Conservation (phyloP, 2,329 filamentous ascomycete species). For the Endoconidiophora polonica region DNA sequence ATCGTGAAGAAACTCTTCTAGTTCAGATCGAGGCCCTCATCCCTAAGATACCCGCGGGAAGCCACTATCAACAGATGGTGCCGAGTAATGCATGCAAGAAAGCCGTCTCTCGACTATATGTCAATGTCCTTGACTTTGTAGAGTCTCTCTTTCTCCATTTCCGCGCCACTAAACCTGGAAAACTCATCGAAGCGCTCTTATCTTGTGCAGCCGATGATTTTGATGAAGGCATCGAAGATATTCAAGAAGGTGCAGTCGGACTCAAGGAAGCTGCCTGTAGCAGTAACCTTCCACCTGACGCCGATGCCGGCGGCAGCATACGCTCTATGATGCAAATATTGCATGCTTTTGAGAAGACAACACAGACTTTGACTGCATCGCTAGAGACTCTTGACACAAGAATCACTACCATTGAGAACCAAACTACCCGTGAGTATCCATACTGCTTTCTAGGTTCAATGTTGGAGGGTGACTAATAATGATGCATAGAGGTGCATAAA, state of each 20-base stretch:
- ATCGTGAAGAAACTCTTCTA: constrained; percentile 7
- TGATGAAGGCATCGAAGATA: constrained; percentile 3
- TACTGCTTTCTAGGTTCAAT: neutral
- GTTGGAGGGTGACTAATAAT: neutral
- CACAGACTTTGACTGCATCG: constrained; percentile 19
- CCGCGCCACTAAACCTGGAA: constrained; percentile 6
- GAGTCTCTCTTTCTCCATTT: constrained; percentile 8
- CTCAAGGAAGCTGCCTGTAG: neutral
- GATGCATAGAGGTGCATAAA: constrained; percentile 9
- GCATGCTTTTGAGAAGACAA: constrained; percentile 29
- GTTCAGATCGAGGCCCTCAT: constrained; percentile 1
- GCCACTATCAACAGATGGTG: constrained; percentile 2
- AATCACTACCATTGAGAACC: constrained; percentile 4
- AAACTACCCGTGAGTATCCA: neutral
- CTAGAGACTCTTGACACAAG: constrained; percentile 9
- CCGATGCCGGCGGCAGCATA: neutral
- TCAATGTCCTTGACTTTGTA: constrained; percentile 5
- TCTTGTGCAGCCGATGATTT: constrained; percentile 1
- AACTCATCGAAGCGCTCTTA: constrained; percentile 6
- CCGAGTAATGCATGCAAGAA: constrained; percentile 8
- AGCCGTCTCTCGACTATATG: constrained; percentile 4
- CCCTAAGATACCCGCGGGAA: neutral
- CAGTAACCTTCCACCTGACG: neutral
- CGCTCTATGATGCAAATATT: constrained; percentile 22
- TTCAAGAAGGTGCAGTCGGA: neutral